Evolutionary conservation across 2,329 filamentous ascomycete species (phyloP).

Genomic region (Diplodia sapinea): DNA sequence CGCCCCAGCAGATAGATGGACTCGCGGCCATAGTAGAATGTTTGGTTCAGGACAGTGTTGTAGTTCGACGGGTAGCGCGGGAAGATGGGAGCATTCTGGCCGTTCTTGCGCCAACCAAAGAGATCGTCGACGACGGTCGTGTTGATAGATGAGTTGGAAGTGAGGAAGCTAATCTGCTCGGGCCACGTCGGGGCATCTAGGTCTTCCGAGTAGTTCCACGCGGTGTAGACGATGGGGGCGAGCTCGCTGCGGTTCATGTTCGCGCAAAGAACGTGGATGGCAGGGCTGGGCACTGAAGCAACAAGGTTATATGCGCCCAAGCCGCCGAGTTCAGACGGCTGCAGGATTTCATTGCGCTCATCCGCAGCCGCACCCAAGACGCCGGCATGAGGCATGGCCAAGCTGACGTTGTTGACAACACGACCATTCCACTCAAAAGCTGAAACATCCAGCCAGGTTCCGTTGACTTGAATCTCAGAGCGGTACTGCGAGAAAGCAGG

Average conservation of each 20-base stretch:
- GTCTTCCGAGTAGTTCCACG: slow-evolving; percentile 58
- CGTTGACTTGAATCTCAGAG: slow-evolving; percentile 74
- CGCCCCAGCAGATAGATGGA: slow-evolving; percentile 69
- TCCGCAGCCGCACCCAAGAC: slow-evolving; percentile 69
- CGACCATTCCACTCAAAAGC: slow-evolving; percentile 62
- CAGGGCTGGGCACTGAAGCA: slow-evolving; percentile 73
- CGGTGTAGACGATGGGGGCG: slow-evolving; percentile 66
- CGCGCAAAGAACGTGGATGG: slow-evolving; percentile 74
- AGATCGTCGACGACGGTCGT: slow-evolving; percentile 67
- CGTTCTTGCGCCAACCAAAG: slow-evolving; percentile 69
- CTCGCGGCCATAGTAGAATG: slow-evolving; percentile 44
- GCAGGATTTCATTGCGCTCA: slow-evolving; percentile 68
- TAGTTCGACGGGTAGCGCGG: slow-evolving; percentile 62
- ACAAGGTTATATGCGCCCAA: slow-evolving; percentile 71
- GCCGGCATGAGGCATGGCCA: slow-evolving; percentile 77
- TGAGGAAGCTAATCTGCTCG: slow-evolving; percentile 29
- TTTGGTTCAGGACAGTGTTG: slow-evolving; percentile 63
- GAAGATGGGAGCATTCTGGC: slow-evolving; percentile 59
- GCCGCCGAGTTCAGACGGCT: slow-evolving; percentile 65
- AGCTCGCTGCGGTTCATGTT: slow-evolving; percentile 67
- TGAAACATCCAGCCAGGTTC: slow-evolving; percentile 69
- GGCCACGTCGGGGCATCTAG: slow-evolving; percentile 40
- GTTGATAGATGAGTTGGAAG: slow-evolving; percentile 30
- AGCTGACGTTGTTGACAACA: slow-evolving; percentile 75
- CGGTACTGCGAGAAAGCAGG: slow-evolving; percentile 67